A percentile compares a stretch with the other conserved stretches of the same genome.
phyloP scores from a whole-genome alignment of 2,329 filamentous ascomycete genomes.

The Onygena corvina region DNA sequence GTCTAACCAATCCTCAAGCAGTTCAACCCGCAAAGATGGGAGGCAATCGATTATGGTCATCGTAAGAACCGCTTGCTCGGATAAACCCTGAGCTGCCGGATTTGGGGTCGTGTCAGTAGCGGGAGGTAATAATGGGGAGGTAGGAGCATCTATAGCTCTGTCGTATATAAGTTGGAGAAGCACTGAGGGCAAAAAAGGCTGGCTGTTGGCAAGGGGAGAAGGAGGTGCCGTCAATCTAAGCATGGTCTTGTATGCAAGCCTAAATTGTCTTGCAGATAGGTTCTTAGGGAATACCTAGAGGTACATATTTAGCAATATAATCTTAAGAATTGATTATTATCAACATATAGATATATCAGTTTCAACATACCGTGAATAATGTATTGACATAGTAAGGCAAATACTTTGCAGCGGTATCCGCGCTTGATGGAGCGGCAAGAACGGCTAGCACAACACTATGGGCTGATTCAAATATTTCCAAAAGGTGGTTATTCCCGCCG shows the following conservation, averaged over 20 bases:
- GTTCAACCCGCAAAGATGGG: constrained; percentile 55
- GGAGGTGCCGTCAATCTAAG: constrained; percentile 73
- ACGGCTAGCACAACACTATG: constrained; percentile 72
- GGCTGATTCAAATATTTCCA: constrained; percentile 74
- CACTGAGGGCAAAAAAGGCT: constrained; percentile 67
- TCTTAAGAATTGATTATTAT: background rate
- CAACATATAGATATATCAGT: background rate
- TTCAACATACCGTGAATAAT: constrained; percentile 48
- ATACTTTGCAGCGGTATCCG: constrained; percentile 55
- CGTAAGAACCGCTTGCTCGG: constrained; percentile 65
- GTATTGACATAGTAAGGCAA: constrained; percentile 75
- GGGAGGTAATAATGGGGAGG: constrained; percentile 33
- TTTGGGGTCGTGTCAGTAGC: constrained; percentile 25
- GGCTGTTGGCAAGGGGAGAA: constrained; percentile 56
- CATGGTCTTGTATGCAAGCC: constrained; percentile 74
- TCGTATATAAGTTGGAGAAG: constrained; percentile 66
- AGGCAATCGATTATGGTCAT: constrained; percentile 70
- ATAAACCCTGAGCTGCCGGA: constrained; percentile 34
- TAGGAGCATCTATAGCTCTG: constrained; percentile 46
- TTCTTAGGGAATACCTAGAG: constrained; percentile 58
- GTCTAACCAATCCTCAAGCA: constrained; percentile 71
- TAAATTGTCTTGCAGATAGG: constrained; percentile 73
- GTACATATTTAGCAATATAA: background rate
- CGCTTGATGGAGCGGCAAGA: constrained; percentile 67
- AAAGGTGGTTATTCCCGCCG: constrained; percentile 45